Base-by-base conservation (phyloP, 2,329 filamentous ascomycete genomes). In the Incumbomyces lentus region DNA sequence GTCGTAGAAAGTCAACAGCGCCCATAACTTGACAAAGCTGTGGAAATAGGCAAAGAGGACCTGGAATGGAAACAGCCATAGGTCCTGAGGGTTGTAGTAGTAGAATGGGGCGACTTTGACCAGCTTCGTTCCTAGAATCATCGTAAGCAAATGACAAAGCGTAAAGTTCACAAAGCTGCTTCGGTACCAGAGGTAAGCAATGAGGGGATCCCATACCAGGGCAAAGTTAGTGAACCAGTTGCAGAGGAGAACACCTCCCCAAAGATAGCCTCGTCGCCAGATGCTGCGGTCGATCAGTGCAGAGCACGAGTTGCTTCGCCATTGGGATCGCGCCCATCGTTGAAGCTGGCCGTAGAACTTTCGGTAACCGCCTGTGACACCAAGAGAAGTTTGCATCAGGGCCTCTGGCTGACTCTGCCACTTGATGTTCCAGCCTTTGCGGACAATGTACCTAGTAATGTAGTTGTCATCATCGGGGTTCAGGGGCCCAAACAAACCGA, bases 401-500 rank as follows among this genome's bases (percentile, higher is more conserved):
- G 71, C 65, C 2, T 75, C 68, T 6, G 30, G 11, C 0, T 63
- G 65, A 48, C 72, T 69, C 56, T 82, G 77, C 42, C 81, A 71
- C 38, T 68, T 66, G 48, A 81, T 71, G 6, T 68, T 63, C 68
- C 69, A 78, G n/a, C 67, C 68, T 5, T 69, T 58, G 8, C 63
- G 63, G 35, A 76, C 68, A 5, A 72, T 65, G 50, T 69, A 76
- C 10, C 78, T 66, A 0, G 78, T 81, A 31, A 76, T 63, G 54
- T 72, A 81, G 58, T 81, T 81, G 63, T 82, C 78, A 48, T 81
- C 78, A 50, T 81, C 78, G 0, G 68, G 65, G 16, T 72, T 69
- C 1, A 79, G 59, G 0, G 72, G 71, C 0, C 68, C 67, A 1
- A 70, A 62, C 0, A 58, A 38, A 0, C 64, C 63, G 18, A 71